Conservation (phyloP, 805 yeast genomes). For the Metschnikowia vanudenii region DNA sequence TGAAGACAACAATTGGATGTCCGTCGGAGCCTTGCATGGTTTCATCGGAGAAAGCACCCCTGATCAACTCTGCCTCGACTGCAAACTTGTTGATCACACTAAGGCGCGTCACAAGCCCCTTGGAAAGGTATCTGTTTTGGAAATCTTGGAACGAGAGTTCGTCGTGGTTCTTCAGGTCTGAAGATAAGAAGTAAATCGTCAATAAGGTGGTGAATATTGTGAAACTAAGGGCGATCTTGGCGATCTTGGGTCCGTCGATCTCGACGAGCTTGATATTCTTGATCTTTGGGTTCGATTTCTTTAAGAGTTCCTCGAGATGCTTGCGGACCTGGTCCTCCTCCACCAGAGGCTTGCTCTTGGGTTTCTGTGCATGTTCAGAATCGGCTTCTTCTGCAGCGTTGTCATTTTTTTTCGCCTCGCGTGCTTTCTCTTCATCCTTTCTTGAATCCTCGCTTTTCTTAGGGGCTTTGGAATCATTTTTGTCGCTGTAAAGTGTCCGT, state of each 20-base stretch:
- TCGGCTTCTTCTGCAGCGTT: constrained; percentile 17
- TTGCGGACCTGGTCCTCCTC: constrained; percentile 37
- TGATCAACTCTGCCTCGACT: constrained; percentile 67
- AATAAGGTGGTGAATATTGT: constrained; percentile 22
- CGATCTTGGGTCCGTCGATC: constrained; percentile 15
- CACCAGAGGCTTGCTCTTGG: constrained; percentile 20
- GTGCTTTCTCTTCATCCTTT: constrained; percentile 4
- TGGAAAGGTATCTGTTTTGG: constrained; percentile 71
- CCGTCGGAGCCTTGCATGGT: constrained; percentile 39
- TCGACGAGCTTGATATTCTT: constrained; percentile 33
- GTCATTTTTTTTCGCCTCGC: constrained; percentile 1
- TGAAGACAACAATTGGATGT: constrained; percentile 58
- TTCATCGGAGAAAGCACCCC: constrained; percentile 42
- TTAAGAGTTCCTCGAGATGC: constrained; percentile 31
- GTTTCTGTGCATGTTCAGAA: constrained; percentile 25
- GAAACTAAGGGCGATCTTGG: constrained; percentile 12
- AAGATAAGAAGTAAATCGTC: constrained; percentile 11
- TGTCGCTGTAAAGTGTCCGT: background rate
- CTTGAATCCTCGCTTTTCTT: background rate
- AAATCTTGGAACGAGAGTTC: constrained; percentile 74
- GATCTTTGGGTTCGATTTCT: constrained; percentile 29
- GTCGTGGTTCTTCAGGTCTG: constrained; percentile 20
- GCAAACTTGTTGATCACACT: constrained; percentile 69
- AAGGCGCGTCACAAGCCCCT: constrained; percentile 72
- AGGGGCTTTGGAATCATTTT: background rate